These are phyloP conservation scores for Candida sojae DNA, from an alignment of 1,139 yeast genomes.

Conservation along the genomic window DNA sequence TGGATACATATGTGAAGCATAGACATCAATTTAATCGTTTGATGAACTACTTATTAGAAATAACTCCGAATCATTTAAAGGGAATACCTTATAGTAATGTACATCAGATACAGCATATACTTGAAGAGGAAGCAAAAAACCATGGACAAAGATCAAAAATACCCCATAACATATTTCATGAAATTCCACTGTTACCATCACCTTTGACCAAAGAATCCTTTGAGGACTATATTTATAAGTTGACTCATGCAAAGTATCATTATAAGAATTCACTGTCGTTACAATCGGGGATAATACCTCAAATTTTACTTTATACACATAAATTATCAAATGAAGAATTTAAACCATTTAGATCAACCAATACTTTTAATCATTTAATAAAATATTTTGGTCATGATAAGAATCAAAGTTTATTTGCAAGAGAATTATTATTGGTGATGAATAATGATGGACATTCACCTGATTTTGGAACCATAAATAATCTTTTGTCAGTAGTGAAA, in stretches of 20 bases:
- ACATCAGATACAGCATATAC: conserved; percentile 9
- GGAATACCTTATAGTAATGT: conserved; percentile 13
- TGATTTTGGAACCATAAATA: conserved; percentile 43
- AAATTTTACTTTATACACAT: conserved; percentile 43
- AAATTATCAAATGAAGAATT: conserved; percentile 31
- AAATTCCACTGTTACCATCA: conserved; percentile 36
- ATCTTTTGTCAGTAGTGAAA: conserved; percentile 31
- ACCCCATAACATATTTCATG: conserved; percentile 29
- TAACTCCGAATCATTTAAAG: conserved; percentile 33
- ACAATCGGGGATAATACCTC: conserved; percentile 38
- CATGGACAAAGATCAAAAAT: conserved; percentile 8
- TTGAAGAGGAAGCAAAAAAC: conserved; percentile 17
- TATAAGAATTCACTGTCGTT: conserved; percentile 40
- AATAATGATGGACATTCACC: conserved; percentile 44
- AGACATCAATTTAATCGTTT: conserved; percentile 31
- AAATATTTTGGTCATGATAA: conserved; percentile 45
- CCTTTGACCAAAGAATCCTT: conserved; percentile 32
- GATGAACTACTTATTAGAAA: conserved; percentile 31
- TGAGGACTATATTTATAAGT: conserved; percentile 35
- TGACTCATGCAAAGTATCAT: conserved; percentile 37
- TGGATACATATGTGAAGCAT: conserved; percentile 28
- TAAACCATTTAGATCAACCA: conserved; percentile 32
- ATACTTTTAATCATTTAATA: conserved; percentile 44
- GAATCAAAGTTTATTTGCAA: conserved; percentile 44
- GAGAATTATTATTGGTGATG: conserved; percentile 45